These are phyloP conservation scores for Annulohypoxylon stygium DNA, from an alignment of 495 filamentous ascomycete genomes.

Conservation along the genomic window DNA sequence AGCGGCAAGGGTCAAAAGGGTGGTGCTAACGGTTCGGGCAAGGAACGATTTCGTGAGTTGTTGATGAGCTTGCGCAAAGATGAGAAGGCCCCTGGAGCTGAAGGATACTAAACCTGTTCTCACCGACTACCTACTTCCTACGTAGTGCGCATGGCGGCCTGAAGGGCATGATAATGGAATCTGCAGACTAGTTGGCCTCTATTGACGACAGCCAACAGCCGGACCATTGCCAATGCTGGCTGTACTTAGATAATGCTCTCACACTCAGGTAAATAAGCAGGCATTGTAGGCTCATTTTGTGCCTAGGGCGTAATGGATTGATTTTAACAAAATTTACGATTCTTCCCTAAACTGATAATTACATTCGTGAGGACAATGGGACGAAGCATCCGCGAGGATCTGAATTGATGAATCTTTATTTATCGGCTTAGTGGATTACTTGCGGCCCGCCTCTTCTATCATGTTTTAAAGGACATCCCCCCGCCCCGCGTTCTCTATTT, in stretches of 20 bases:
- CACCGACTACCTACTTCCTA: neutral
- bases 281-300: constrained; percentile 29
- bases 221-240: constrained; percentile 1
- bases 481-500: constrained; percentile 11
- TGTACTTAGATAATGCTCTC: constrained; percentile 38
- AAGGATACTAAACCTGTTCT: constrained; percentile 62
- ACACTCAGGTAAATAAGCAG: constrained; percentile 34
- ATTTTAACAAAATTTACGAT: constrained; percentile 22
- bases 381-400: constrained; percentile 21
- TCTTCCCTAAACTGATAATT: constrained; percentile 1
- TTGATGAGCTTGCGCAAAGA: constrained; percentile 91
- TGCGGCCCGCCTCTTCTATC: constrained; percentile 20
- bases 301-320: constrained; percentile 44
- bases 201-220: constrained; percentile 9
- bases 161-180: constrained; percentile 15
- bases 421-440: constrained; percentile 35
- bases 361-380: constrained; percentile 6
- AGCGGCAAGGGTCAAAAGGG: constrained; percentile 91
- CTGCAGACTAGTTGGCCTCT: constrained; percentile 9
- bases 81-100: constrained; percentile 90
- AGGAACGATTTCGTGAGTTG: constrained; percentile 94
- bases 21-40: constrained; percentile 87
- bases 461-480: neutral
- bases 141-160: neutral
- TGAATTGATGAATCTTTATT: constrained; percentile 47